Conservation (phyloP, 2,329 filamentous ascomycete genomes). For the Curvularia lunata region DNA sequence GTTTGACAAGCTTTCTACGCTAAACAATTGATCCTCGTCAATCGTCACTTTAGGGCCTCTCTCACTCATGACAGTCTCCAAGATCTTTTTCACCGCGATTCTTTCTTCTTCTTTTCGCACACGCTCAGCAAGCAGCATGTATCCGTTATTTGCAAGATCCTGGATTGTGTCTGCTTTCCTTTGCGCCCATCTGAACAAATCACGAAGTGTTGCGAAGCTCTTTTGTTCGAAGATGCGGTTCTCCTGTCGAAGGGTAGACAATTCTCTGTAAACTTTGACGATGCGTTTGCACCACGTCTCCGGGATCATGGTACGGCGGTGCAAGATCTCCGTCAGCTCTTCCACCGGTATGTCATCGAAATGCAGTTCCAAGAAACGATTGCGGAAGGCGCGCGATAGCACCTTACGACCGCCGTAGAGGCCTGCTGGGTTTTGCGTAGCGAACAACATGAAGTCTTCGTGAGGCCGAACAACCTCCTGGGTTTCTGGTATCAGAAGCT, state of each 20-base stretch:
- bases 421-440: conserved; percentile 95
- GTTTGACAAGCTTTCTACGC: conserved; percentile 48
- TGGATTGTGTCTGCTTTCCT: conserved; percentile 84
- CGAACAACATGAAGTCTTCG: conserved; percentile 95
- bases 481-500: conserved; percentile 94
- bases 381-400: conserved; percentile 91
- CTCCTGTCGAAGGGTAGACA: conserved; percentile 87
- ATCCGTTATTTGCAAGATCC: conserved; percentile 88
- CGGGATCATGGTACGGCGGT: conserved; percentile 85
- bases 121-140: conserved; percentile 93
- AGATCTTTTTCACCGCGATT: conserved; percentile 80
- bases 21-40: conserved; percentile 76
- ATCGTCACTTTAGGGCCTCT: conserved; percentile 69
- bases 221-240: conserved; percentile 95
- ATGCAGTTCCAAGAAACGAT: conserved; percentile 94
- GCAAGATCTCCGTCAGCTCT: conserved; percentile 89
- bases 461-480: conserved; percentile 93
- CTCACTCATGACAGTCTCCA: conserved; percentile 82
- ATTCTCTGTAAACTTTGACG: conserved; percentile 89
- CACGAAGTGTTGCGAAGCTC: conserved; percentile 93
- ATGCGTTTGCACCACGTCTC: conserved; percentile 91
- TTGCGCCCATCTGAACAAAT: conserved; percentile 94
- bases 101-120: conserved; percentile 92
- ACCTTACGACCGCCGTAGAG: conserved; percentile 94
- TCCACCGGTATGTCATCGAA: conserved; percentile 98